Base-by-base conservation (phyloP, 805 yeast genomes). In the Candida insectorum region DNA sequence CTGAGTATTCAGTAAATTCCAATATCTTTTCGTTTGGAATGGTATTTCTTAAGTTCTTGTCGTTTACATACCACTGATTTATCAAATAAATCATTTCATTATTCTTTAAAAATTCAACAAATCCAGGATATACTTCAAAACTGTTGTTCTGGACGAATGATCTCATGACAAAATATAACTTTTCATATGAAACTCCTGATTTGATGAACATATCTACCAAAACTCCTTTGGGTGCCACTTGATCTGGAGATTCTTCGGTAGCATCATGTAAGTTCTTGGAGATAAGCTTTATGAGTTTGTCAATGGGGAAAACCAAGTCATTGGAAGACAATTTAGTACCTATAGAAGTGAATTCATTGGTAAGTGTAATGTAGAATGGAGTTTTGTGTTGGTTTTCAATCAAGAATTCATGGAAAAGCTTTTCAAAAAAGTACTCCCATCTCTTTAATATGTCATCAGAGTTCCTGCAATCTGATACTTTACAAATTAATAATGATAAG, bases 391-490 rank as follows among this genome's bases (percentile, higher is more conserved):
- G 42, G 11, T 51, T 47, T 1, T 34, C 35, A 15, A 48, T 22
- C 16, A 31, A 28, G 31, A 25, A 62, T 21, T 62, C 63, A 51
- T 67, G 55, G 51, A 52, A 52, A 31, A 58, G 41, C 35, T 76
- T 76, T 33, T 75, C 78, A 47, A 88, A 74, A 31, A 83, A 67
- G 36, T 79, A 73, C 41, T 75, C 79, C 95, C 96, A 91, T 58
- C 88, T 79, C 35, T 78, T 73, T 44, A 79, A 62, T 34, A 91
- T 83, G 54, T 85, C 96, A 45, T 85, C 95, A 9, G 80, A 71
- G 49, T 85, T 85, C 51, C 91, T 77, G 57, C 82, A 82, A 51
- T 91, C 96, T 3, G 97, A 80, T 10, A 83, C 75, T 51, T 85
- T 84, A 67, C 84, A 85, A 11, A 88, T 79, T 25, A 77, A 59